A percentile compares a stretch with the other conserved stretches of the same genome.
Conservation (phyloP, 208 protist genomes). For the Acanthamoeba castellanii region DNA sequence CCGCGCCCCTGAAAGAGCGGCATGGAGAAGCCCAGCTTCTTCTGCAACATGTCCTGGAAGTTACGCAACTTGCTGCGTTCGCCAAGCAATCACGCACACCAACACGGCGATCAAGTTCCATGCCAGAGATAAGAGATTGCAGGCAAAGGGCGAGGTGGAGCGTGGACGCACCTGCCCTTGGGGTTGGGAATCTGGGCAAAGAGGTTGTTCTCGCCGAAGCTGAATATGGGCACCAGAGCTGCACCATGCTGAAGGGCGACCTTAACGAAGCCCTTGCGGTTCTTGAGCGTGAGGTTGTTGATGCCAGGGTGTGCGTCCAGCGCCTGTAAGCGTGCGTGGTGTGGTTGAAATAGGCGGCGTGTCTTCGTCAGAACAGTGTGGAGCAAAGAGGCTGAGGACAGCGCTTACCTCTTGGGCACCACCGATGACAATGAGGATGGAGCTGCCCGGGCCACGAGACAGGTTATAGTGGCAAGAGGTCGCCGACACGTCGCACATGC, state of each 20-base stretch:
- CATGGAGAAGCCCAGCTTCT: constrained; percentile 74
- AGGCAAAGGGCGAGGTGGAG: neutral
- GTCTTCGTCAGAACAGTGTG: neutral
- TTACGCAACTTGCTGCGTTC: neutral
- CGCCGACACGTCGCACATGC: constrained; percentile 71
- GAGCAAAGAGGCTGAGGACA: neutral
- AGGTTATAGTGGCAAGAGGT: constrained; percentile 68
- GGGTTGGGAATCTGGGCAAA: constrained; percentile 80
- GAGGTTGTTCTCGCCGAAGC: constrained; percentile 84
- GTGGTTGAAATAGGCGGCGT: neutral
- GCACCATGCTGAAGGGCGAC: constrained; percentile 78
- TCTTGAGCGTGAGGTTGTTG: constrained; percentile 79
- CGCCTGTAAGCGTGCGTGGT: constrained; percentile 4
- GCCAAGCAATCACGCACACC: neutral
- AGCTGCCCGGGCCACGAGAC: constrained; percentile 33
- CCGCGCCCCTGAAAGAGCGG: constrained; percentile 77
- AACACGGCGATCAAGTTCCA: neutral
- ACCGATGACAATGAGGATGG: constrained; percentile 79
- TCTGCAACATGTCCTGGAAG: constrained; percentile 75
- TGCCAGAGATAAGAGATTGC: neutral
- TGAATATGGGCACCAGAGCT: constrained; percentile 80
- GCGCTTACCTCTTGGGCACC: constrained; percentile 75
- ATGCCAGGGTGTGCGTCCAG: constrained; percentile 80
- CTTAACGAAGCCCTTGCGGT: constrained; percentile 81
- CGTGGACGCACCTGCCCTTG: neutral